These are phyloP conservation scores for Clohesyomyces aquaticus DNA, from an alignment of 495 filamentous ascomycete genomes.

Conservation along the genomic window DNA sequence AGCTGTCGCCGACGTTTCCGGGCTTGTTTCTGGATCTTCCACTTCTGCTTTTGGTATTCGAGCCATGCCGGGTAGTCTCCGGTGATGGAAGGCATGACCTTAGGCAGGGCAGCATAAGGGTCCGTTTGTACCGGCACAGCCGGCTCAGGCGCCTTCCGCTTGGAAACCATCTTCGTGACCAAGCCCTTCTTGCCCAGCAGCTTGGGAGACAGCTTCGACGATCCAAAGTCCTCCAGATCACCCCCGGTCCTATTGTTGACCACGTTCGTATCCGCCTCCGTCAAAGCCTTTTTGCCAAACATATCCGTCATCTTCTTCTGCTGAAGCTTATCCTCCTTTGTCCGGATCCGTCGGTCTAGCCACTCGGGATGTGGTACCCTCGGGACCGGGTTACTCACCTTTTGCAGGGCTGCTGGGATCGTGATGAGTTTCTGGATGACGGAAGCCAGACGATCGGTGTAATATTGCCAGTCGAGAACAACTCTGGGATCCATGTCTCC, in stretches of 20 bases:
- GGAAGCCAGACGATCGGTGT: constrained; percentile 88
- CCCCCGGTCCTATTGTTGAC: constrained; percentile 60
- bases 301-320: constrained; percentile 98
- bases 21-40: constrained; percentile 96
- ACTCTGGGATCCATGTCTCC: constrained; percentile 86
- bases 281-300: constrained; percentile 73
- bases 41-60: constrained; percentile 97
- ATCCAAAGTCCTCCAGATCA: constrained; percentile 87
- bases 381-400: constrained; percentile 90
- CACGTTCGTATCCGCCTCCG: constrained; percentile 72
- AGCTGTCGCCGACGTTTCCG: constrained; percentile 84
- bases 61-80: constrained; percentile 90
- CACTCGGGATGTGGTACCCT: constrained; percentile 94
- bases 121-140: constrained; percentile 60
- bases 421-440: constrained; percentile 99
- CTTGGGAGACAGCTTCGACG: constrained; percentile 62
- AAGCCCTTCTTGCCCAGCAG: constrained; percentile 63
- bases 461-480: constrained; percentile 95
- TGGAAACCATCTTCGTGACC: constrained; percentile 67
- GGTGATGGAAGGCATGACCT: constrained; percentile 80
- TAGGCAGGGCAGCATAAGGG: constrained; percentile 82
- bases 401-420: constrained; percentile 94
- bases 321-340: constrained; percentile 95
- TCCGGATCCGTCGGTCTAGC: constrained; percentile 89
- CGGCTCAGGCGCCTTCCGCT: constrained; percentile 77